phyloP scores from a whole-genome alignment of 495 filamentous ascomycete genomes.

The Corynascus novoguineensis region DNA sequence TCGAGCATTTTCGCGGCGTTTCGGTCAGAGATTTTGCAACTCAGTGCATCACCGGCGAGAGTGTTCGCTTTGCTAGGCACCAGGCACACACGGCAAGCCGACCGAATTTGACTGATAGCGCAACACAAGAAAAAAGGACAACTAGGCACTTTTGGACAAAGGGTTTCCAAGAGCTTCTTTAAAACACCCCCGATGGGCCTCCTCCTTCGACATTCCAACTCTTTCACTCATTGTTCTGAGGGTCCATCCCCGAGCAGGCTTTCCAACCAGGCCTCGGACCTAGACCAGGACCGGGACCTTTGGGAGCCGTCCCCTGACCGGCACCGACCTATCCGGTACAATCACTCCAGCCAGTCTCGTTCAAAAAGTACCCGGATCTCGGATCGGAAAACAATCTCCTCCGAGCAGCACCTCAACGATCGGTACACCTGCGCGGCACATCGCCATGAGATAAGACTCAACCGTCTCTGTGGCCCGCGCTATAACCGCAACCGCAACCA shows the following conservation, averaged over 20 bases:
- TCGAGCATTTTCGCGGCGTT: not conserved
- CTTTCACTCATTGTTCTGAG: not conserved
- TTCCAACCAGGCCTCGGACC: not conserved
- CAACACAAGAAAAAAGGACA: not conserved
- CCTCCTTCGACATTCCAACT: not conserved
- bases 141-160: not conserved
- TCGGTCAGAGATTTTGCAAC: conserved; percentile 9
- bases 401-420: not conserved
- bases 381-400: not conserved
- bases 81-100: not conserved
- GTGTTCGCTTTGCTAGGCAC: not conserved
- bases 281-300: not conserved
- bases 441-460: no score
- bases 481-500: not conserved
- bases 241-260: not conserved
- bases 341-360: not conserved
- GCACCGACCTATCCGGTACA: not conserved
- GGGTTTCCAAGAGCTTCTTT: not conserved
- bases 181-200: conserved; percentile 2
- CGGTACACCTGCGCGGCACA: not conserved
- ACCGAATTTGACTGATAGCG: not conserved
- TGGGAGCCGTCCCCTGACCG: not conserved
- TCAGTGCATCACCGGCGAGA: conserved; percentile 11
- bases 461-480: no score
- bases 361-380: not conserved